Conservation (phyloP, 331 rosid genomes). For the Prunus yedoensis region DNA sequence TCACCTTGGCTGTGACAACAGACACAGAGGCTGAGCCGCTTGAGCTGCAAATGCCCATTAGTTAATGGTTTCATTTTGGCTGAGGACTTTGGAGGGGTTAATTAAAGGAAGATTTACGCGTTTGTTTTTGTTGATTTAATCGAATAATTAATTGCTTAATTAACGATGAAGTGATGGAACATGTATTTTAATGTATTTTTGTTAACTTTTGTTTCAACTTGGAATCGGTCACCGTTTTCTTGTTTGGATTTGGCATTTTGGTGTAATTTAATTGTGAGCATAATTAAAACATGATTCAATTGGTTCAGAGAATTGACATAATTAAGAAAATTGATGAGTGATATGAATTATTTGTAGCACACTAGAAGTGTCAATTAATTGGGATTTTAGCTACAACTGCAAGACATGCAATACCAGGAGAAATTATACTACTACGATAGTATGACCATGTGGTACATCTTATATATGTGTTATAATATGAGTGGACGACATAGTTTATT, state of each 20-base stretch:
- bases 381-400: neutral
- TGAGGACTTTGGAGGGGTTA: neutral
- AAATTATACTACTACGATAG: too few species aligned
- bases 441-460: too few species aligned
- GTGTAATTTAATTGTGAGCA: neutral
- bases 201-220: slow-evolving; percentile 5
- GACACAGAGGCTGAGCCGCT: neutral
- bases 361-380: neutral
- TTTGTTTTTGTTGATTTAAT: neutral
- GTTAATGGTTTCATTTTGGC: neutral
- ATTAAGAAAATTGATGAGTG: neutral
- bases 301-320: neutral
- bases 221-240: slow-evolving; percentile 17
- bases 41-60: slow-evolving; percentile 30
- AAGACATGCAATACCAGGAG: too few species aligned
- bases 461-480: too few species aligned
- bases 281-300: neutral
- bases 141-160: neutral
- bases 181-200: neutral
- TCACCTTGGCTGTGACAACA: slow-evolving; percentile 12
- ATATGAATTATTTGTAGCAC: neutral
- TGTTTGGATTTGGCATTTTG: neutral
- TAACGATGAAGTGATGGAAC: neutral
- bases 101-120: slow-evolving; percentile 10
- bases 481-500: too few species aligned